Base-by-base conservation (phyloP, 2,329 filamentous ascomycete genomes). In the Trichoderma semiorbis region DNA sequence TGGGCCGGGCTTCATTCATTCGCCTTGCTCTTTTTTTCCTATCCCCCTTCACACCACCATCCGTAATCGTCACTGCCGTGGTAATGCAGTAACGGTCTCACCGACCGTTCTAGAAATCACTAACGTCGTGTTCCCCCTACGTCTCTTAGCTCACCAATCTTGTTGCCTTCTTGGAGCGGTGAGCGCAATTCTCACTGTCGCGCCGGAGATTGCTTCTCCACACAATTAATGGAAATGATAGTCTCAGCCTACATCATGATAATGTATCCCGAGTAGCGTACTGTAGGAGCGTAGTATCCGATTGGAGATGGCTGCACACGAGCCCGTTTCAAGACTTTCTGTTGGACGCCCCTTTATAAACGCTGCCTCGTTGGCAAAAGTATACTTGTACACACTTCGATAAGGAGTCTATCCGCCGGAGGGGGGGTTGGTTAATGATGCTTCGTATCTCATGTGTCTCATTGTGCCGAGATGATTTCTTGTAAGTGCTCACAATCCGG, bases 151-250 rank as follows among this genome's bases (percentile, higher is more conserved):
- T 58, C 36, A 34, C 39, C 30, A 60, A 43, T 61, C 26, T 69
- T 61, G 39, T 24, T 61, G 39, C 57, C 57, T 39, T 50, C 66
- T 62, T 68, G 34, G 65, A 50, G 65, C 65, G 65, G 65, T 68
- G 65, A 68, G 65, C 65, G 36, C 34, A 34, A 47, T 58, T 18
- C 55, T 68, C 53, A 60, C 24, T 30, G 34, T 47, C 30, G 53
- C 26, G 55, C 53, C 65, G 65, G 65, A 60, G 53, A 68, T 68
- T 68, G 65, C 53, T 47, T 68, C 65, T 68, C 65, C 65, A 68
- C 65, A 60, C 34, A 60, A 60, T 47, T 24, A 32, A 68, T n/a
- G 55, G 53, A 47, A 60, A 60, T 47, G 53, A 60, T 47, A 43
- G 21, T 18, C 65, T 68, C 55, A 60, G 36, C 65, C 55, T 68